phyloP scores from a whole-genome alignment of 192 early-diverging fungal genomes.

The Gonapodya sp. region DNA sequence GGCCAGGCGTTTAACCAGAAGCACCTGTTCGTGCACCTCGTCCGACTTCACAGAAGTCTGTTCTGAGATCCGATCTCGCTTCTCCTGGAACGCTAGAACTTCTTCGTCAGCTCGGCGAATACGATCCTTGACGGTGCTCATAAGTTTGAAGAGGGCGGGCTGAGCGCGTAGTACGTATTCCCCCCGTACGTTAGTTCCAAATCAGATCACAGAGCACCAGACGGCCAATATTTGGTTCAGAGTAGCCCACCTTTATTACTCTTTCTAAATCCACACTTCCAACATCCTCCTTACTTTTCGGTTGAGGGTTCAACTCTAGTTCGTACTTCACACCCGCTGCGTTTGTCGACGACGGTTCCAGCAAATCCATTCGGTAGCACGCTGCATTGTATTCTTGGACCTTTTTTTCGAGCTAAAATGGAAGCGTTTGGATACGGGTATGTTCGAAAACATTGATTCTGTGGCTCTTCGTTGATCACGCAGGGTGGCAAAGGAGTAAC shows the following conservation, averaged over 20 bases:
- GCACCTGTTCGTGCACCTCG: constrained; percentile 26
- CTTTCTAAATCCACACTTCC: constrained; percentile 27
- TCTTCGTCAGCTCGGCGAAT: constrained; percentile 27
- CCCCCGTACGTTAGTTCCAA: too few relatives aligned
- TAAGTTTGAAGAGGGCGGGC: constrained; percentile 26
- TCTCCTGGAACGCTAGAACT: constrained; percentile 33
- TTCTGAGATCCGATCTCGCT: constrained; percentile 27
- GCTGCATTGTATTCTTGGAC: constrained; percentile 43
- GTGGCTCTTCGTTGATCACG: too few relatives aligned
- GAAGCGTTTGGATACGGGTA: too few relatives aligned
- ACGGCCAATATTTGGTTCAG: background rate
- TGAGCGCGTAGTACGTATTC: too few relatives aligned
- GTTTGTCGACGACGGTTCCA: background rate
- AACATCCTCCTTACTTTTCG: constrained; percentile 25
- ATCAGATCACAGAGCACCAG: too few relatives aligned
- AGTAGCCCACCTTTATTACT: background rate
- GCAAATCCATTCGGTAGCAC: constrained; percentile 27
- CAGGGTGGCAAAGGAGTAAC: background rate
- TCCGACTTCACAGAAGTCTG: constrained; percentile 29
- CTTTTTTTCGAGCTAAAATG: constrained; percentile 29
- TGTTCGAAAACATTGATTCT: too few relatives aligned
- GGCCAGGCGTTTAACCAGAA: constrained; percentile 20
- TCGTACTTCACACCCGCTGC: constrained; percentile 17
- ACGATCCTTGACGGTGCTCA: constrained; percentile 24
- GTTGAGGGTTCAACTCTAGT: constrained; percentile 29